phyloP scores from a whole-genome alignment of 208 protist species.

The Trypanosoma boissoni region DNA sequence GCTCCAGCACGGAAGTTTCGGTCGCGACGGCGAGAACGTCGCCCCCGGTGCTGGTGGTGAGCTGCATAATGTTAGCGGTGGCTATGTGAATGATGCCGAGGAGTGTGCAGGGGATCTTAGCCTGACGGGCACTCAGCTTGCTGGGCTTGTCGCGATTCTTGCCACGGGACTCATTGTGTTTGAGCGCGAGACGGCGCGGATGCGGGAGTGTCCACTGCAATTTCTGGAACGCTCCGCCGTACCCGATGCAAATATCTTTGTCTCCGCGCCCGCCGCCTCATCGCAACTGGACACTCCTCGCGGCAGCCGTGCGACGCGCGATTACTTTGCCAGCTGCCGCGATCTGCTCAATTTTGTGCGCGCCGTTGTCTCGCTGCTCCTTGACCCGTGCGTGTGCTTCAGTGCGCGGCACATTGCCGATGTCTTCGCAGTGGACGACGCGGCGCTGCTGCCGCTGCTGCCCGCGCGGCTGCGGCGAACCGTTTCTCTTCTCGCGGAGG shows the following conservation, averaged over 20 bases:
- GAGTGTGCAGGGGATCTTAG: neutral
- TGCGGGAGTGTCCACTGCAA: slow-evolving; percentile 39
- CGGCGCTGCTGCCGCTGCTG: slow-evolving; percentile 50
- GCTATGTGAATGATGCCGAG: too few species aligned
- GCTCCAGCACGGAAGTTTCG: neutral
- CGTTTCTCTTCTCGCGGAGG: slow-evolving; percentile 41
- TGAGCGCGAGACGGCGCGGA: slow-evolving; percentile 38
- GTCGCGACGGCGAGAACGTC: too few species aligned
- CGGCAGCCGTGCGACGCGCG: slow-evolving; percentile 49
- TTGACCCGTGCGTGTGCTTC: too few species aligned
- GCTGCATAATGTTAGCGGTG: too few species aligned
- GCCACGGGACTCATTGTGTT: slow-evolving; percentile 34
- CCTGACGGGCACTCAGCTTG: slow-evolving; percentile 5
- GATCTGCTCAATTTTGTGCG: slow-evolving; percentile 22
- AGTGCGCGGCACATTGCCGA: too few species aligned
- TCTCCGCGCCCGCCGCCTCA: slow-evolving; percentile 1
- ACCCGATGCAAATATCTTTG: slow-evolving; percentile 58
- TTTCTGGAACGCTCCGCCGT: slow-evolving; percentile 47
- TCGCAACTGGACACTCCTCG: neutral
- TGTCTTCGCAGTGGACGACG: slow-evolving; percentile 50
- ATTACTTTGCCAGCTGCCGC: slow-evolving; percentile 41
- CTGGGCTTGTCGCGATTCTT: slow-evolving; percentile 23
- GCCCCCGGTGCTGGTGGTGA: too few species aligned
- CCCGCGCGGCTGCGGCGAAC: slow-evolving; percentile 33
- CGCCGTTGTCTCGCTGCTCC: slow-evolving; percentile 12